A percentile compares a stretch with the other conserved stretches of the same genome.
phyloP scores from a whole-genome alignment of 2,329 filamentous ascomycete species.

The Dactylellina leptospora region DNA sequence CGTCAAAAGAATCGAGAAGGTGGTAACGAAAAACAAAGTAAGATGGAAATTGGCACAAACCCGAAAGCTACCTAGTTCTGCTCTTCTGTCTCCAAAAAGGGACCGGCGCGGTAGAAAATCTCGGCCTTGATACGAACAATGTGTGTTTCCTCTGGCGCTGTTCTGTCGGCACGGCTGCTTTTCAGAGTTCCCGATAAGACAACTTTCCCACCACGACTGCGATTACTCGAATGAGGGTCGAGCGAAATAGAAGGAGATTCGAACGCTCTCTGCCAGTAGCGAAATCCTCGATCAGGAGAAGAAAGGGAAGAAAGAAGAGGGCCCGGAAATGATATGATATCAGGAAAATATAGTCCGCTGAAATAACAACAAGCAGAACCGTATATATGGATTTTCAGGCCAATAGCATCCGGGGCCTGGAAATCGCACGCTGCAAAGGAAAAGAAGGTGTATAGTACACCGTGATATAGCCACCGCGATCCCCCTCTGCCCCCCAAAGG shows the following conservation, averaged over 20 bases:
- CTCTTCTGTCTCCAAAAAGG: too few species aligned
- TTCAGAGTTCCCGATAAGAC: slow-evolving; percentile 40
- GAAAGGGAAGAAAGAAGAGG: neutral
- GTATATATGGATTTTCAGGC: slow-evolving; percentile 17
- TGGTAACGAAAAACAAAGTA: slow-evolving; percentile 56
- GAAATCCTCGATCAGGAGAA: slow-evolving; percentile 1
- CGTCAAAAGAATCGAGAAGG: slow-evolving; percentile 54
- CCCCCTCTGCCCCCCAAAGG: slow-evolving; percentile 10
- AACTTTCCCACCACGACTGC: slow-evolving; percentile 43
- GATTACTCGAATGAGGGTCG: slow-evolving; percentile 38
- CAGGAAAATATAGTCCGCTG: neutral
- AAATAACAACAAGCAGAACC: slow-evolving; percentile 17
- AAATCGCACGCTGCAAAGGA: neutral
- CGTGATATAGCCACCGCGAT: slow-evolving; percentile 40
- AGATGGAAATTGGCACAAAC: slow-evolving; percentile 20
- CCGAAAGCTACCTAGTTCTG: slow-evolving; percentile 47
- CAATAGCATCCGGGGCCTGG: slow-evolving; percentile 29
- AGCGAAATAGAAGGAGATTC: slow-evolving; percentile 11
- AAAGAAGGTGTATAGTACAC: slow-evolving; percentile 38
- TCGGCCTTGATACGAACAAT: slow-evolving; percentile 33
- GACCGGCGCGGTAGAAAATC: slow-evolving; percentile 35
- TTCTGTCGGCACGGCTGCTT: slow-evolving; percentile 49
- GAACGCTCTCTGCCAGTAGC: neutral
- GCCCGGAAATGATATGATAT: slow-evolving; percentile 1
- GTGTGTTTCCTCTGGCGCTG: too few species aligned